Percentiles rank a stretch among this genome's conserved stretches.
These are phyloP conservation scores for Penicillium odoratum DNA, from an alignment of 495 filamentous ascomycete genomes.

Conservation along the genomic window DNA sequence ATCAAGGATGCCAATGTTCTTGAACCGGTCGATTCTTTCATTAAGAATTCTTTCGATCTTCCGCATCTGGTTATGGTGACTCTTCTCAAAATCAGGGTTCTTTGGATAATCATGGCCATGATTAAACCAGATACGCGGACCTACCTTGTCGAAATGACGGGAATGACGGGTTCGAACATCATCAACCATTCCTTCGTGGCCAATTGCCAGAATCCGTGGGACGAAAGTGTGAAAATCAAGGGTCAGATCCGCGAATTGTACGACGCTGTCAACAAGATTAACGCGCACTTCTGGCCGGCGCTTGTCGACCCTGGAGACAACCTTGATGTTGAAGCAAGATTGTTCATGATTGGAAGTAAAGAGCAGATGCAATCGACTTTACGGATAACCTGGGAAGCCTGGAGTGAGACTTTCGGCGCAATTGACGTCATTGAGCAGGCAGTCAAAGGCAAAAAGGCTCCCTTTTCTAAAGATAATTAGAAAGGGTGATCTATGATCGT, in stretches of 20 bases:
- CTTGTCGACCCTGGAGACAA: background rate
- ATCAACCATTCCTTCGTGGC: background rate
- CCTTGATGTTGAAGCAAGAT: background rate
- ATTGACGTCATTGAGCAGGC: too few species aligned
- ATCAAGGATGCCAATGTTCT: conserved; percentile 30
- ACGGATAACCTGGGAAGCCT: background rate
- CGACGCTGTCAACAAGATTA: background rate
- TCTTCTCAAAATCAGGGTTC: background rate
- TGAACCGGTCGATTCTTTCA: conserved; percentile 14
- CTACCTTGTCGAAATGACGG: background rate
- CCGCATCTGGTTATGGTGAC: too few species aligned
- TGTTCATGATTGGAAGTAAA: background rate
- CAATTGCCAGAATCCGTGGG: background rate
- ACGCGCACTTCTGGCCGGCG: conserved; percentile 8
- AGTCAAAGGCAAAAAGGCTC: too few species aligned
- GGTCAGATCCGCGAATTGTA: conserved; percentile 5
- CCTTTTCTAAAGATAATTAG: too few species aligned
- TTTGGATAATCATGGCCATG: conserved; percentile 14
- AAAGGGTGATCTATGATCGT: too few species aligned
- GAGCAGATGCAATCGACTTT: conserved; percentile 3
- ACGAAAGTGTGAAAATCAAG: background rate
- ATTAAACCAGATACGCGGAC: background rate
- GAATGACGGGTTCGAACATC: background rate
- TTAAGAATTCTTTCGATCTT: background rate
- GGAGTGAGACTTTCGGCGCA: background rate